Evolutionary conservation across 2,329 filamentous ascomycete genomes (phyloP), one percentile per base, ranked within the genome.

Genomic region (Pseudogymnoascus sp.): DNA sequence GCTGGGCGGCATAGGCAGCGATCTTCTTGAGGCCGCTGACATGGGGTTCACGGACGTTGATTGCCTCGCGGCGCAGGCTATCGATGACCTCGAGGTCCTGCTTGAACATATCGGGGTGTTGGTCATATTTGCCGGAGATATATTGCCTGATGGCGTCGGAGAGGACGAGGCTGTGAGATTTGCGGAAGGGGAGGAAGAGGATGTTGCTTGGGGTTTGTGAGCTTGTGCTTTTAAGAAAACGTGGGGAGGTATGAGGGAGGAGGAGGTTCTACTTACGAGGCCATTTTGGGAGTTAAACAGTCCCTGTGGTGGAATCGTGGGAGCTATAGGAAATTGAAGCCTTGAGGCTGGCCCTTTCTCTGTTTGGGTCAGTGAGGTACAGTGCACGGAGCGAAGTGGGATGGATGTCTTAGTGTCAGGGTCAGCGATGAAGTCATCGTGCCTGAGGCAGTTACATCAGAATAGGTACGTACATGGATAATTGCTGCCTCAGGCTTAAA

Each of bases 101-200:
- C 67, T 86, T 85, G 77, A 99, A 99, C 88, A 96, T 96, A 76
- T 97, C 92, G 35, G 95, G 93, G 74, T 96, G 93, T 75, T 99
- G 95, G 76, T 97, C 93, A 88, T 97, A 97, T 82, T 97, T 97
- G 76, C 86, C 88, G 66, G 92, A 96, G 72, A 99, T 97, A 79
- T 99, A 97, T 74, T 95, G 88, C 68, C 90, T 91, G 74, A 99
- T 92, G 60, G 92, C 89, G 65, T 85, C 82, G 63, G 90, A 89
- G 66, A 97, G 83, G 64, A 88, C 89, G 42, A 96, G 81, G 64
- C 88, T 83, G 67, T 89, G 86, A 61, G 92, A 93, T 73, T 88
- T 90, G 70, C 93, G 91, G 77, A 97, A 97, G 7, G 93, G 93
- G 35, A 74, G 62, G 62, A 68, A 73, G 64, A 74, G 69, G 53